Evolutionary conservation across 176 grass and related monocot genomes (phyloP).

Genomic region (Oryza glaberrima): DNA sequence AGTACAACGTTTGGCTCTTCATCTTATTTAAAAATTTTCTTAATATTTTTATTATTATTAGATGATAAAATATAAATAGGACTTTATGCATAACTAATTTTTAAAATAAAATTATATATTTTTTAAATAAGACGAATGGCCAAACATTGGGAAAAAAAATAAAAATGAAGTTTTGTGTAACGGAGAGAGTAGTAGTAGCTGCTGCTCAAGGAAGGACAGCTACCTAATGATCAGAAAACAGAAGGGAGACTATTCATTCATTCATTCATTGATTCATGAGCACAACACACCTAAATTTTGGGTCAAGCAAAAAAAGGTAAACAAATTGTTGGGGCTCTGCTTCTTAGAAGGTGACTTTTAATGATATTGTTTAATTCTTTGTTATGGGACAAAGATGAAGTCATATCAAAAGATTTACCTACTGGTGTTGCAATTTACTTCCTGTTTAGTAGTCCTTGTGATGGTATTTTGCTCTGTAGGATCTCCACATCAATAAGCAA

Average conservation of each 20-base stretch:
- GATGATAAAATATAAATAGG: too few relatives aligned
- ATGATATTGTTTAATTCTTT: neutral
- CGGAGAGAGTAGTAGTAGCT: too few relatives aligned
- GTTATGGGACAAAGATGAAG: neutral
- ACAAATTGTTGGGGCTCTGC: neutral
- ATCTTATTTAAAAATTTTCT: too few relatives aligned
- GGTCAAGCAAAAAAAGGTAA: neutral
- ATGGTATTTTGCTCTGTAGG: neutral
- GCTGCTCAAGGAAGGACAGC: neutral
- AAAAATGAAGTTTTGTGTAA: too few relatives aligned
- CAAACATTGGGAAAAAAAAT: too few relatives aligned
- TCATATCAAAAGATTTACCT: neutral
- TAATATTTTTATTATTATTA: too few relatives aligned
- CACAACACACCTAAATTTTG: neutral
- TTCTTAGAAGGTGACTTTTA: slow-evolving; percentile 3
- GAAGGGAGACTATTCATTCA: neutral
- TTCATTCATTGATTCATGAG: slow-evolving; percentile 15
- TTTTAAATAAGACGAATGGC: too few relatives aligned
- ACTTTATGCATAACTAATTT: too few relatives aligned
- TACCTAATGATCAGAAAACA: slow-evolving; percentile 11
- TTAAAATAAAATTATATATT: too few relatives aligned
- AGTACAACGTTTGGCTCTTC: too few relatives aligned
- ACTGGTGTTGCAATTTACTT: neutral
- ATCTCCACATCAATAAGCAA: neutral
- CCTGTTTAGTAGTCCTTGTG: neutral